Evolutionary conservation across 1,284 basidiomycete species (phyloP).

Genomic region (Ustilago crameri): DNA sequence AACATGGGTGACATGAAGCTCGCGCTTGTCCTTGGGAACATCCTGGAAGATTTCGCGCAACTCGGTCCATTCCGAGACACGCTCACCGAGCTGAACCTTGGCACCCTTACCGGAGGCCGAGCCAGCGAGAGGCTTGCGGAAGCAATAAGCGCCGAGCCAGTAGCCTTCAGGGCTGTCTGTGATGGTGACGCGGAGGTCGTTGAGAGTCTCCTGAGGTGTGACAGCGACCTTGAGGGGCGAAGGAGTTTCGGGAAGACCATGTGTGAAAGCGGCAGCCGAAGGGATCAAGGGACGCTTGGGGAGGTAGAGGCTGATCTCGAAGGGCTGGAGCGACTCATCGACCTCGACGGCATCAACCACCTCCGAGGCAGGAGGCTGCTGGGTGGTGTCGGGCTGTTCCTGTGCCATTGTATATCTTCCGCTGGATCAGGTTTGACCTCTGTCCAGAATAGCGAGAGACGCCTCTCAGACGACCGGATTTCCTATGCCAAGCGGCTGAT

Average conservation of each 20-base stretch:
- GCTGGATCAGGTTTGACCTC: not conserved
- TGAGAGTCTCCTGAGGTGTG: conserved; percentile 65
- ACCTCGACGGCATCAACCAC: conserved; percentile 22
- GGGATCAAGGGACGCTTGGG: conserved; percentile 64
- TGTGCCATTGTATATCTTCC: conserved; percentile 18
- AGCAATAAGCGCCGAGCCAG: conserved; percentile 67
- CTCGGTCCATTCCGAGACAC: conserved; percentile 63
- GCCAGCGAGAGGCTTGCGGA: conserved; percentile 47
- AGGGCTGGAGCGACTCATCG: conserved; percentile 56
- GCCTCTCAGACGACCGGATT: conserved; percentile 11
- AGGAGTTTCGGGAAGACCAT: conserved; percentile 64
- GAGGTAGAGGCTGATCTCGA: conserved; percentile 64
- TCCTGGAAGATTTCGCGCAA: conserved; percentile 62
- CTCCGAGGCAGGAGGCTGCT: conserved; percentile 5
- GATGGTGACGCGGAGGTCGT: conserved; percentile 65
- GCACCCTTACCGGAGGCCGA: conserved; percentile 25
- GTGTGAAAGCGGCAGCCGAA: conserved; percentile 38
- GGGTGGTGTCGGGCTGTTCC: conserved; percentile 14
- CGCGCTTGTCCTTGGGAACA: conserved; percentile 54
- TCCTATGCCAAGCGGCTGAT: conserved; percentile 8
- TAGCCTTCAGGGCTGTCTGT: conserved; percentile 67
- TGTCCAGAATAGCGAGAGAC: not conserved
- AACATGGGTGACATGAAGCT: conserved; percentile 67
- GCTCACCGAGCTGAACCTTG: conserved; percentile 49
- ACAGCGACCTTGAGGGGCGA: conserved; percentile 64